phyloP scores from a whole-genome alignment of 2,329 filamentous ascomycete species.

The Aspergillus nomiae region DNA sequence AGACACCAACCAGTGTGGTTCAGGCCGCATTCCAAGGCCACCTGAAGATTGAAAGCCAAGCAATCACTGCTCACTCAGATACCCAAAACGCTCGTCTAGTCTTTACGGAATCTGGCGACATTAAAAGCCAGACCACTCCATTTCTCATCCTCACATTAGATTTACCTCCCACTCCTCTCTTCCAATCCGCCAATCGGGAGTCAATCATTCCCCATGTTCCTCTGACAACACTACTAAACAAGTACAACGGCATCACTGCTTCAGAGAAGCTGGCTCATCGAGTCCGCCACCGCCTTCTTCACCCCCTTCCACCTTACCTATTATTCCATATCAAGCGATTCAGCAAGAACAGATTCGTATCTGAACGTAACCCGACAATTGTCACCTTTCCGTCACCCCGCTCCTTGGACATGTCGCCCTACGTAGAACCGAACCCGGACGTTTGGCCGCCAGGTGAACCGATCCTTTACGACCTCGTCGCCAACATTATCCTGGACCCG shows the following conservation, averaged over 20 bases:
- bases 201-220: constrained; percentile 87
- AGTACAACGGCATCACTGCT: constrained; percentile 86
- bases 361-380: constrained; percentile 95
- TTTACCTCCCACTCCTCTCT: constrained; percentile 85
- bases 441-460: constrained; percentile 74
- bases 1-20: constrained; percentile 68
- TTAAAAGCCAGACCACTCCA: constrained; percentile 73
- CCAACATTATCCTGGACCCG: constrained; percentile 72
- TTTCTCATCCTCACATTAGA: constrained; percentile 94
- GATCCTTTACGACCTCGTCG: constrained; percentile 92
- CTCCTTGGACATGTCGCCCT: constrained; percentile 83
- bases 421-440: constrained; percentile 82
- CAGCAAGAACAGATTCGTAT: constrained; percentile 93
- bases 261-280: constrained; percentile 89
- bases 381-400: constrained; percentile 89
- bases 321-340: constrained; percentile 97
- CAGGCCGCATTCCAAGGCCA: constrained; percentile 93
- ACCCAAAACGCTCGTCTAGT: constrained; percentile 77
- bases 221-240: constrained; percentile 77
- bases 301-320: constrained; percentile 88
- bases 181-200: constrained; percentile 90
- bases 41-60: constrained; percentile 88
- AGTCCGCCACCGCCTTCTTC: constrained; percentile 83
- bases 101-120: constrained; percentile 86
- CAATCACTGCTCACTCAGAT: constrained; percentile 88